Evolutionary conservation across 1,284 basidiomycete genomes (phyloP).

Genomic region (Erythrobasidium hasegawianum): DNA sequence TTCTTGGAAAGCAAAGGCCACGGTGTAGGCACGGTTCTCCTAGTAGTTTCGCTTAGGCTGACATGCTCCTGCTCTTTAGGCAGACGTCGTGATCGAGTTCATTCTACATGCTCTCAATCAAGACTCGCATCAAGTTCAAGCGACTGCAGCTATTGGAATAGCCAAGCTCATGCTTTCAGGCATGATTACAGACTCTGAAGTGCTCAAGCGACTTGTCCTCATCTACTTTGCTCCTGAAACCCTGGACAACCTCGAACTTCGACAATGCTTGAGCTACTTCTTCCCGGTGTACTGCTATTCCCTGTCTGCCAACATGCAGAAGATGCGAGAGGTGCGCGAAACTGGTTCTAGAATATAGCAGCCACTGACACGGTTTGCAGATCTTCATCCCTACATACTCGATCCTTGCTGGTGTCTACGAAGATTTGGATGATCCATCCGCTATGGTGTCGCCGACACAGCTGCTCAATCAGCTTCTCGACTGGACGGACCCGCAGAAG

Average conservation of each 20-base stretch:
- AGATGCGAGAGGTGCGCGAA: conserved; percentile 66
- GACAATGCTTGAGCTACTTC: conserved; percentile 94
- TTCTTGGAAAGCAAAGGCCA: conserved; percentile 55
- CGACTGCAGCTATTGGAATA: conserved; percentile 74
- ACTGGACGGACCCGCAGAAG: conserved; percentile 90
- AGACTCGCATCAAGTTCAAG: conserved; percentile 65
- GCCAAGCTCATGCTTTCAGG: conserved; percentile 86
- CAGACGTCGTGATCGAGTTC: conserved; percentile 67
- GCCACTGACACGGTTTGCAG: conserved; percentile 51
- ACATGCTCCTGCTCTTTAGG: conserved; percentile 51
- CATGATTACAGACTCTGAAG: conserved; percentile 69
- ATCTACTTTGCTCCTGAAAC: conserved; percentile 87
- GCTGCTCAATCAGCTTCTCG: conserved; percentile 76
- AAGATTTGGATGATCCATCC: conserved; percentile 69
- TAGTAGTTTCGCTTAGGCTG: not conserved
- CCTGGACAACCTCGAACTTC: conserved; percentile 73
- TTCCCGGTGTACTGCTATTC: conserved; percentile 92
- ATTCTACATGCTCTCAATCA: conserved; percentile 68
- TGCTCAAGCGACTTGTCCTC: conserved; percentile 72
- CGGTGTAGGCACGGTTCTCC: conserved; percentile 34
- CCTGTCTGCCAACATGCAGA: conserved; percentile 69
- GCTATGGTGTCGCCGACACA: conserved; percentile 76
- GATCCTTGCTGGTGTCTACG: conserved; percentile 64
- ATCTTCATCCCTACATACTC: conserved; percentile 73
- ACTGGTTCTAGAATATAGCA: too few species aligned